phyloP scores from a whole-genome alignment of 495 filamentous ascomycete species.

The Penicillium nucicola region DNA sequence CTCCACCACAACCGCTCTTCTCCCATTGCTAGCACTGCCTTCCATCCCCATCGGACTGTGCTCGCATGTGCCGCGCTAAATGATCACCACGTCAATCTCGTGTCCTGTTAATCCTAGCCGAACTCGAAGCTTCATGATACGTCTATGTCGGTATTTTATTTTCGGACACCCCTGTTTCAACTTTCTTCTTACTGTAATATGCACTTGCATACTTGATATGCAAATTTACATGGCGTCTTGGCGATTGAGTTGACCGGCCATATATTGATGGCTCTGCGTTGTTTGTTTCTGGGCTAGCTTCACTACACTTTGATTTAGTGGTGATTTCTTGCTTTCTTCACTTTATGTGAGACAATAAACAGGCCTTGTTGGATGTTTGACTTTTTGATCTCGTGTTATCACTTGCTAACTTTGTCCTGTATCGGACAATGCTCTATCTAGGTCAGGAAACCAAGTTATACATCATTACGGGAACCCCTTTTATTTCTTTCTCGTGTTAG shows the following conservation, averaged over 20 bases:
- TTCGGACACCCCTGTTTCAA: neutral
- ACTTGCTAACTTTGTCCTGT: too few relatives aligned
- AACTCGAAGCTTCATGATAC: conserved; percentile 2
- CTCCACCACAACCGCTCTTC: conserved; percentile 71
- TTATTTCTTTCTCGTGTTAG: too few relatives aligned
- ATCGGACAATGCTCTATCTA: too few relatives aligned
- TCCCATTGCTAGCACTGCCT: conserved; percentile 83
- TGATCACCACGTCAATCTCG: conserved; percentile 47
- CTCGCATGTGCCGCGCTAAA: conserved; percentile 70
- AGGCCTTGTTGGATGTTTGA: too few relatives aligned
- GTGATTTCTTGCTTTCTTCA: too few relatives aligned
- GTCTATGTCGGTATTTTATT: neutral
- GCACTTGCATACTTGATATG: conserved; percentile 6
- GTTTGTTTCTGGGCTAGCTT: neutral
- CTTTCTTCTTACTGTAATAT: conserved; percentile 13
- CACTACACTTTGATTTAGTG: too few relatives aligned
- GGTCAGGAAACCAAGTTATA: too few relatives aligned
- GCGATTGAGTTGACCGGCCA: conserved; percentile 2
- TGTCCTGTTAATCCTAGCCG: conserved; percentile 35
- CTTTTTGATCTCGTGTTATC: too few relatives aligned
- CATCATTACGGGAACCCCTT: too few relatives aligned
- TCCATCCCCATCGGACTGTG: conserved; percentile 94
- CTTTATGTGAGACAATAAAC: too few relatives aligned
- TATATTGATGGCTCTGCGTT: conserved; percentile 3
- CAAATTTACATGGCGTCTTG: conserved; percentile 15